phyloP scores from a whole-genome alignment of 441 rosid genomes.

The Populus hybrid region DNA sequence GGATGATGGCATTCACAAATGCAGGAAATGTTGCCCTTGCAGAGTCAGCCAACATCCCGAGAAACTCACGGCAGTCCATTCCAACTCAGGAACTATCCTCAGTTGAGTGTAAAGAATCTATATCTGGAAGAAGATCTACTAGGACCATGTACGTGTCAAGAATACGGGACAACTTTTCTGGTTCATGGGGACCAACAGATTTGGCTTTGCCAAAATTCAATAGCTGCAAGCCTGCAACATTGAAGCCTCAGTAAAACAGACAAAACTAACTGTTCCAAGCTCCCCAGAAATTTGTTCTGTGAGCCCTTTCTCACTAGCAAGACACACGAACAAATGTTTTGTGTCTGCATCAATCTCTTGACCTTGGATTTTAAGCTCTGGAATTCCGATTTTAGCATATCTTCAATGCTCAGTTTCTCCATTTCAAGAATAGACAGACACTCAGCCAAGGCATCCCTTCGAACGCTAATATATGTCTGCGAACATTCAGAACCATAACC shows the following conservation, averaged over 20 bases:
- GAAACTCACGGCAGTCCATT: conserved; percentile 56
- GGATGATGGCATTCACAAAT: conserved; percentile 52
- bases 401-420: conserved; percentile 36
- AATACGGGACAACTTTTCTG: conserved; percentile 65
- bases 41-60: conserved; percentile 64
- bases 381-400: conserved; percentile 78
- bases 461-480: conserved; percentile 52
- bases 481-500: conserved; percentile 52
- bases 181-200: conserved; percentile 66
- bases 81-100: conserved; percentile 48
- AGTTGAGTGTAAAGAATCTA: conserved; percentile 50
- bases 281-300: conserved; percentile 54
- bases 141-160: conserved; percentile 83
- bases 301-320: conserved; percentile 62
- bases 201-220: conserved; percentile 83
- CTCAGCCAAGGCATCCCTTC: conserved; percentile 77
- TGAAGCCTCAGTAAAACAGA: conserved; percentile 64
- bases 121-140: conserved; percentile 61
- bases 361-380: conserved; percentile 57
- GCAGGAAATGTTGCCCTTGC: conserved; percentile 53
- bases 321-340: conserved; percentile 62
- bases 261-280: conserved; percentile 29
- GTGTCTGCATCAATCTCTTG: conserved; percentile 49
- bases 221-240: conserved; percentile 71
- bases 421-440: conserved; percentile 66